phyloP scores from a whole-genome alignment of 2,329 filamentous ascomycete genomes.

The Tolypocladium ovalisporum region DNA sequence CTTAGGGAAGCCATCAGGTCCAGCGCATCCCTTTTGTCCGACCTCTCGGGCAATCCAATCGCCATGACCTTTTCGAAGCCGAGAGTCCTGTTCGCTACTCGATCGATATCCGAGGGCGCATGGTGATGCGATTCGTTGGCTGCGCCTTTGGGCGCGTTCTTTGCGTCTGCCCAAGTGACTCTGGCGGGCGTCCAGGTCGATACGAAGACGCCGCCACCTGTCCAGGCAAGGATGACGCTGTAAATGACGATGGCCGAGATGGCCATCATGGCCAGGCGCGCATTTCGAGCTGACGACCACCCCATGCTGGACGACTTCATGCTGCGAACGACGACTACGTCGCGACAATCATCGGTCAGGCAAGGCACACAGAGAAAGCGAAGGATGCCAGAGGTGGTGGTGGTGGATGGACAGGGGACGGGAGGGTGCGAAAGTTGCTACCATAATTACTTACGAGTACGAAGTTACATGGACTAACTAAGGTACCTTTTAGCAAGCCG shows the following conservation, averaged over 20 bases:
- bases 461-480: too few relatives aligned
- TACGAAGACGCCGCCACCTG: neutral
- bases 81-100: constrained; percentile 7
- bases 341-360: neutral
- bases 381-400: neutral
- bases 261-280: neutral
- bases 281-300: neutral
- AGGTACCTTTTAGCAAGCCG: neutral
- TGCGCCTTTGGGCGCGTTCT: neutral
- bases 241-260: neutral
- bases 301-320: neutral
- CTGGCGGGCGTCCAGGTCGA: neutral
- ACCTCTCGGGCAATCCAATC: constrained; percentile 36
- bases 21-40: constrained; percentile 39
- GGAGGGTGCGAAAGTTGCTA: neutral
- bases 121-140: neutral
- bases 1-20: constrained; percentile 33
- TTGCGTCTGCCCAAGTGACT: neutral
- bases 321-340: too few relatives aligned
- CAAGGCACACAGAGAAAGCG: neutral
- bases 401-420: neutral
- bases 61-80: constrained; percentile 39
- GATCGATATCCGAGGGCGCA: neutral
- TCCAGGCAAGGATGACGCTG: neutral
- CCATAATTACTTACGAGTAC: neutral